Conservation (phyloP, 441 rosid species). For the Bruguiera hainesii region DNA sequence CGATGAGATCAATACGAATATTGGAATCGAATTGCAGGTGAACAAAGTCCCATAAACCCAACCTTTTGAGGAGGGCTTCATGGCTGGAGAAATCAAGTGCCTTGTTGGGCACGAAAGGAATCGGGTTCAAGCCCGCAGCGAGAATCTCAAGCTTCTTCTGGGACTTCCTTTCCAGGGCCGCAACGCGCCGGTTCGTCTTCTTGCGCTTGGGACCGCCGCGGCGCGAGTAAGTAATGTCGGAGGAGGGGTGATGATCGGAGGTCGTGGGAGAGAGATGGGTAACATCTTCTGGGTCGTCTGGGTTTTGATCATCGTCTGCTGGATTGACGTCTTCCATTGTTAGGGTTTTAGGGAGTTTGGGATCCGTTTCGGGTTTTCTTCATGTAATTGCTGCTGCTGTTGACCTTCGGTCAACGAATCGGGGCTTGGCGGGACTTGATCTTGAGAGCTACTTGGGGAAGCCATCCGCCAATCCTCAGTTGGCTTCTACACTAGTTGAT, state of each 20-base stretch:
- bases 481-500: no score
- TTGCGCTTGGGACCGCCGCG: constrained; percentile 43
- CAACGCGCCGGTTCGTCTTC: constrained; percentile 37
- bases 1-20: constrained; percentile 52
- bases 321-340: constrained; percentile 18
- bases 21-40: constrained; percentile 54
- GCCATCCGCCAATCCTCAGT: neutral
- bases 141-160: constrained; percentile 48
- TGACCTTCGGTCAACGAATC: constrained; percentile 4
- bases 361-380: constrained; percentile 2
- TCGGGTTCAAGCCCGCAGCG: constrained; percentile 39
- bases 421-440: constrained; percentile 9
- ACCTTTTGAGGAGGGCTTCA: constrained; percentile 49
- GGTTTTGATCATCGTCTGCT: constrained; percentile 28
- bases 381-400: constrained; percentile 8
- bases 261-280: constrained; percentile 19
- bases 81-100: constrained; percentile 56
- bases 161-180: constrained; percentile 30
- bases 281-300: constrained; percentile 33
- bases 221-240: constrained; percentile 15
- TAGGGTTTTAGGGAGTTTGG: constrained; percentile 23
- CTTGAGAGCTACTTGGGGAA: constrained; percentile 7
- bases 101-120: constrained; percentile 61
- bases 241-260: constrained; percentile 18
- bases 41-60: constrained; percentile 85